These are phyloP conservation scores for Hypoxylon fuscum DNA, from an alignment of 495 filamentous ascomycete species.

Conservation along the genomic window DNA sequence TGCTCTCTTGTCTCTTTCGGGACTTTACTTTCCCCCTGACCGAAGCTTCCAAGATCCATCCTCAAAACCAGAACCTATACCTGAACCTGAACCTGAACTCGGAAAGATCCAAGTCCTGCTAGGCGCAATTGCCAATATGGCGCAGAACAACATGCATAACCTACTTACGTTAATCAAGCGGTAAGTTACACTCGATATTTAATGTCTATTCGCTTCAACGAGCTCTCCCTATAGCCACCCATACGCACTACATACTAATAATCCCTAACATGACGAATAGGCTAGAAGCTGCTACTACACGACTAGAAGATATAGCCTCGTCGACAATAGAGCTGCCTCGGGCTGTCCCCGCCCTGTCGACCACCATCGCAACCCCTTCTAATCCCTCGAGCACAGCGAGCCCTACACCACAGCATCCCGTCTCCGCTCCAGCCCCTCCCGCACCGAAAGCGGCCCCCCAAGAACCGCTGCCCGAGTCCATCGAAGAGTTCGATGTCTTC, in stretches of 20 bases:
- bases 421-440: conserved; percentile 47
- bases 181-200: conserved; percentile 59
- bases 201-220: not conserved
- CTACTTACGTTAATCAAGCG: conserved; percentile 97
- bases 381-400: conserved; percentile 40
- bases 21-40: conserved; percentile 17
- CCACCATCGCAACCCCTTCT: conserved; percentile 47
- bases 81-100: conserved; percentile 2
- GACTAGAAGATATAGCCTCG: conserved; percentile 94
- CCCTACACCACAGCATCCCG: conserved; percentile 41
- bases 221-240: not conserved
- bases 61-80: conserved; percentile 12
- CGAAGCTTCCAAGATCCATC: conserved; percentile 23
- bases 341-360: conserved; percentile 50
- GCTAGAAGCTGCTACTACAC: conserved; percentile 95
- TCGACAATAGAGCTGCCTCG: conserved; percentile 68
- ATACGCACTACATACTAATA: not conserved
- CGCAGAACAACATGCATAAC: conserved; percentile 86
- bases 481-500: conserved; percentile 86
- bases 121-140: conserved; percentile 51
- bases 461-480: conserved; percentile 74
- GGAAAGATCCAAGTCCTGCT: too few species aligned
- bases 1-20: not conserved
- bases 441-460: conserved; percentile 52
- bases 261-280: conserved; percentile 60